Conservation (phyloP, 169 alveolate genomes). For the Babesia ovis region DNA sequence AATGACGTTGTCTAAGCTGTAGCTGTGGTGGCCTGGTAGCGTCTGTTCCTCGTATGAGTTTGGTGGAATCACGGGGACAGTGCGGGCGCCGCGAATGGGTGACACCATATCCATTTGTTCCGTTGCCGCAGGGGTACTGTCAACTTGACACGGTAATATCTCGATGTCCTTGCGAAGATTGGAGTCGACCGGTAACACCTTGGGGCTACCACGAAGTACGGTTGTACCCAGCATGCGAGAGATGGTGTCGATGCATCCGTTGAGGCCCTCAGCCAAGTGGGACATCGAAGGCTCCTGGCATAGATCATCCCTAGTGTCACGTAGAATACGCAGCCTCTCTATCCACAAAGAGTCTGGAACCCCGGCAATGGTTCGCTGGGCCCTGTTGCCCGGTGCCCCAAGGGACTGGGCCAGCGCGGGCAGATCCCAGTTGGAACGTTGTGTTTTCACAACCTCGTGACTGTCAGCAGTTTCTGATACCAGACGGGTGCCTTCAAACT, state of each 20-base stretch:
- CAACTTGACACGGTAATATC: too few species aligned
- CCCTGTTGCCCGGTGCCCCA: neutral
- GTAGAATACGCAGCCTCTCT: slow-evolving; percentile 1
- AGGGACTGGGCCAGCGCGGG: neutral
- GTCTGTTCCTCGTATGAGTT: slow-evolving; percentile 6
- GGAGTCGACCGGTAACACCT: neutral
- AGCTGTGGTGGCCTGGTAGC: slow-evolving; percentile 20
- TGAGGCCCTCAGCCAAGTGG: neutral
- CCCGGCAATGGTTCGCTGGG: neutral
- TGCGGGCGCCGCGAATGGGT: neutral
- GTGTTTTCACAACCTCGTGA: neutral
- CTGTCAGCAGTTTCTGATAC: neutral
- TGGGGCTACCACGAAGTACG: neutral
- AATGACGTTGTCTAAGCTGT: slow-evolving; percentile 13
- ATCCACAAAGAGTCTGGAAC: slow-evolving; percentile 5
- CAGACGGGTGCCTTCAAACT: neutral
- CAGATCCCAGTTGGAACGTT: neutral
- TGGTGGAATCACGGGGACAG: neutral
- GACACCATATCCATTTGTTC: neutral
- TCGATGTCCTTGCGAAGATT: neutral
- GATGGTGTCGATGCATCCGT: slow-evolving; percentile 17
- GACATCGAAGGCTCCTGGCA: neutral
- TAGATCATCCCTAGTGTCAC: slow-evolving; percentile 4
- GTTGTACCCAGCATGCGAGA: neutral
- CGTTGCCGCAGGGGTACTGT: neutral